These are phyloP conservation scores for Diutina mesorugosa DNA, from an alignment of 1,139 yeast species.

Conservation along the genomic window DNA sequence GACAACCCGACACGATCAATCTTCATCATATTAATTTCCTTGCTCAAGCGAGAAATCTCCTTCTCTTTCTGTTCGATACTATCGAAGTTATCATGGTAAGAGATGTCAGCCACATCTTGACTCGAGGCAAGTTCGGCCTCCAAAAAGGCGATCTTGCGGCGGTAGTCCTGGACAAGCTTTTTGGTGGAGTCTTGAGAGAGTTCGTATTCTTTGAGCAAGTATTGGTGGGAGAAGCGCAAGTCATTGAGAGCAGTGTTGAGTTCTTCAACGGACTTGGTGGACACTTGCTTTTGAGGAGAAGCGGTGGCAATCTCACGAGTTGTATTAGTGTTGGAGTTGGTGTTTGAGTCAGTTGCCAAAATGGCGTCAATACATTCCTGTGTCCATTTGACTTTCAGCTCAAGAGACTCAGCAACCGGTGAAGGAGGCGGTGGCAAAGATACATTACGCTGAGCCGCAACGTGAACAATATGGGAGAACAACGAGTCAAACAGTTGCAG, in stretches of 20 bases:
- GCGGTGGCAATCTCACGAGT: constrained; percentile 7
- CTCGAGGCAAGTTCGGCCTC: constrained; percentile 27
- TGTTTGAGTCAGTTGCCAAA: constrained; percentile 2
- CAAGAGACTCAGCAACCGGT: constrained; percentile 16
- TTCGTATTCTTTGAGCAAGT: constrained; percentile 46
- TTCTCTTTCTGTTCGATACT: constrained; percentile 25
- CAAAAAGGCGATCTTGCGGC: constrained; percentile 28
- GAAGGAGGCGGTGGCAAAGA: constrained; percentile 32
- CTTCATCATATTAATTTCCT: constrained; percentile 33
- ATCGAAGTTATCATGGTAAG: constrained; percentile 3
- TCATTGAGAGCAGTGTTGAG: constrained; percentile 47
- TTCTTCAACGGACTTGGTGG: constrained; percentile 19
- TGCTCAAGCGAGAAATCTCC: constrained; percentile 32
- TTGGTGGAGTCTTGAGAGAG: constrained; percentile 39
- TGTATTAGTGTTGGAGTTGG: background rate
- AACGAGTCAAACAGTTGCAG: constrained; percentile 25
- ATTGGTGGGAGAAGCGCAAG: constrained; percentile 51
- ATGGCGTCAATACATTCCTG: constrained; percentile 37
- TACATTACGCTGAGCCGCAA: constrained; percentile 39
- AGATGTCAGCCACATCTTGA: background rate
- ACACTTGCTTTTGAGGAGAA: constrained; percentile 7
- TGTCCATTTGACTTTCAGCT: constrained; percentile 28
- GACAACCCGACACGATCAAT: constrained; percentile 33
- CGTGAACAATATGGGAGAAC: constrained; percentile 39
- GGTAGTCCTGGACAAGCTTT: constrained; percentile 34